These are phyloP conservation scores for Fusarium tanahbumbuense DNA, from an alignment of 2,329 filamentous ascomycete genomes.

Conservation along the genomic window DNA sequence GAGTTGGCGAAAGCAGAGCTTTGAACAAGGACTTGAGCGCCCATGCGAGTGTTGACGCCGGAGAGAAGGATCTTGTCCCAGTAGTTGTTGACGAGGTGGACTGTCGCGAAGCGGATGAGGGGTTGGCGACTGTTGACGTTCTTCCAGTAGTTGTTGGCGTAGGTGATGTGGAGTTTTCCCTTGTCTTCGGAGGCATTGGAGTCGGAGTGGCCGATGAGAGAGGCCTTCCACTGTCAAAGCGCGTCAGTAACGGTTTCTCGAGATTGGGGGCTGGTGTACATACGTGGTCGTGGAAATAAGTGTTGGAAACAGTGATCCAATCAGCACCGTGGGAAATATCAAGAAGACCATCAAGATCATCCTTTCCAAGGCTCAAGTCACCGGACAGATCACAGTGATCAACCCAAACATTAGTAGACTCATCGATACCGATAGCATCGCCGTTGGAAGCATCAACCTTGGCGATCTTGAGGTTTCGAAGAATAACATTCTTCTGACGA, in stretches of 20 bases:
- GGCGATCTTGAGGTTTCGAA: constrained; percentile 70
- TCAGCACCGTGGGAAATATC: constrained; percentile 73
- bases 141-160: constrained; percentile 73
- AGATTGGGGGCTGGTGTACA: too few relatives aligned
- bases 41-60: constrained; percentile 67
- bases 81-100: constrained; percentile 67
- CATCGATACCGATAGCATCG: constrained; percentile 70
- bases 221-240: constrained; percentile 65
- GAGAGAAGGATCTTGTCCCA: constrained; percentile 56
- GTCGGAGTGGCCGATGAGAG: constrained; percentile 70
- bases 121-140: constrained; percentile 74
- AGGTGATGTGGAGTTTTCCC: constrained; percentile 72
- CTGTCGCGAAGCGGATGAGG: constrained; percentile 74
- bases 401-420: constrained; percentile 70
- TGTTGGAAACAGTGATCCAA: constrained; percentile 63
- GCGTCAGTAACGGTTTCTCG: too few relatives aligned
- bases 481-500: constrained; percentile 67
- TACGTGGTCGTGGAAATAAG: constrained; percentile 49
- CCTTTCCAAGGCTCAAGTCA: constrained; percentile 70
- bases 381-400: constrained; percentile 75
- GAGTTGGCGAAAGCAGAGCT: constrained; percentile 62
- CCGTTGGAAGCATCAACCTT: constrained; percentile 66
- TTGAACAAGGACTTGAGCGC: constrained; percentile 67
- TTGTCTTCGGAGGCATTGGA: constrained; percentile 66
- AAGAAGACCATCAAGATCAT: constrained; percentile 75